phyloP scores from a whole-genome alignment of 441 rosid species.

The Gossypium gossypioides region DNA sequence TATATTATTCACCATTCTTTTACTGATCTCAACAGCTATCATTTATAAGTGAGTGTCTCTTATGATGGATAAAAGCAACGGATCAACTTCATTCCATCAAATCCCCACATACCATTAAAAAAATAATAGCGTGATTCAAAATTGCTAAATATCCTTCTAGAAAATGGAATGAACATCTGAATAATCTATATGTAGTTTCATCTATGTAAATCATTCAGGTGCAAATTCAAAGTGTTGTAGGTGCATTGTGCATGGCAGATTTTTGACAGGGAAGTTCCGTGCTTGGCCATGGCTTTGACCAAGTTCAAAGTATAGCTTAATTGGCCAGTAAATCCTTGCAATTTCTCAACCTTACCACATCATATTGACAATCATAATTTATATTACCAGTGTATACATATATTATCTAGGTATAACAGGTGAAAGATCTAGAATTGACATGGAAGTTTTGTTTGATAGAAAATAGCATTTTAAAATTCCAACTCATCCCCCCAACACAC shows the following conservation, averaged over 20 bases:
- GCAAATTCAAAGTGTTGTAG: background rate
- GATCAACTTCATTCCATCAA: background rate
- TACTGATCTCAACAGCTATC: background rate
- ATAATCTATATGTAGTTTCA: background rate
- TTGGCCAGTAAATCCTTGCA: background rate
- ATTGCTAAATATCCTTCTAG: background rate
- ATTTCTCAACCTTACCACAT: background rate
- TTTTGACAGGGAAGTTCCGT: background rate
- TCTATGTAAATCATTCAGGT: background rate
- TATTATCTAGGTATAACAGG: conserved; percentile 1
- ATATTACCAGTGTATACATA: background rate
- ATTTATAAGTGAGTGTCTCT: background rate
- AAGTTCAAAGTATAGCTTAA: background rate
- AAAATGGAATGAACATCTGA: background rate
- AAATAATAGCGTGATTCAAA: background rate
- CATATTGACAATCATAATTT: background rate
- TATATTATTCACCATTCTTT: background rate
- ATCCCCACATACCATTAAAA: background rate
- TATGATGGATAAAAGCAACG: background rate
- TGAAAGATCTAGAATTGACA: background rate
- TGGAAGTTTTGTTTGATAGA: background rate
- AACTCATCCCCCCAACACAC: background rate
- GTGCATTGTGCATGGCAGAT: background rate
- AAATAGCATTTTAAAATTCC: background rate
- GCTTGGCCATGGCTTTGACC: background rate